These are phyloP conservation scores for Starmera quercuum DNA, from an alignment of 805 yeast species.

Conservation along the genomic window DNA sequence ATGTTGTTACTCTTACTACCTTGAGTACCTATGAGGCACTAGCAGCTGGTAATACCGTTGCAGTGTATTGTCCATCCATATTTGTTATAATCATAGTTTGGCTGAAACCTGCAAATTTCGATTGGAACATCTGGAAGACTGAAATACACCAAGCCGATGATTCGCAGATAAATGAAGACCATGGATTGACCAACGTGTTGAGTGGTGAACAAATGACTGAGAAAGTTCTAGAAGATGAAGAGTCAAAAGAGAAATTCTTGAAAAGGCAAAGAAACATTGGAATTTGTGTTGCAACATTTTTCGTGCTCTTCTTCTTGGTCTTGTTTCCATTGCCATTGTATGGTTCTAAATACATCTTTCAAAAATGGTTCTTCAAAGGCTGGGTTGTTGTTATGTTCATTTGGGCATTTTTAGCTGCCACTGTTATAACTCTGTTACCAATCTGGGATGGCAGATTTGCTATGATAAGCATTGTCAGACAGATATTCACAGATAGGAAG, in stretches of 20 bases:
- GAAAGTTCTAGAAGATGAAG: constrained; percentile 4
- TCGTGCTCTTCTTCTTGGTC: constrained; percentile 54
- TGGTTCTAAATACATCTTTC: constrained; percentile 64
- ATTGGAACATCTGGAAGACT: too few relatives aligned
- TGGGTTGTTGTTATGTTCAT: constrained; percentile 75
- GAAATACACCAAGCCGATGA: too few relatives aligned
- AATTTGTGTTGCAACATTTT: constrained; percentile 28
- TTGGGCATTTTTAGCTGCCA: constrained; percentile 63
- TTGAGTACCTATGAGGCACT: too few relatives aligned
- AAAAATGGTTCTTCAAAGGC: constrained; percentile 69
- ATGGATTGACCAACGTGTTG: too few relatives aligned
- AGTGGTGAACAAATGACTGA: neutral
- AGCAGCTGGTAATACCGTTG: too few relatives aligned
- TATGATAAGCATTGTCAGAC: constrained; percentile 19
- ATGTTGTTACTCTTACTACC: too few relatives aligned
- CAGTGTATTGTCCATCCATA: too few relatives aligned
- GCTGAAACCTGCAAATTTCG: too few relatives aligned
- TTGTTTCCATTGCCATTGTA: constrained; percentile 92
- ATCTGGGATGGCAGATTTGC: constrained; percentile 45
- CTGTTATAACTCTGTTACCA: constrained; percentile 57
- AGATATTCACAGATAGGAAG: neutral
- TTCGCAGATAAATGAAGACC: too few relatives aligned
- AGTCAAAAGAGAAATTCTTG: neutral
- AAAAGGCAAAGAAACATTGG: constrained; percentile 1
- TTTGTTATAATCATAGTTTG: too few relatives aligned